Evolutionary conservation across 768 basidiomycete genomes (phyloP).

Genomic region (Favolaschia claudopus): DNA sequence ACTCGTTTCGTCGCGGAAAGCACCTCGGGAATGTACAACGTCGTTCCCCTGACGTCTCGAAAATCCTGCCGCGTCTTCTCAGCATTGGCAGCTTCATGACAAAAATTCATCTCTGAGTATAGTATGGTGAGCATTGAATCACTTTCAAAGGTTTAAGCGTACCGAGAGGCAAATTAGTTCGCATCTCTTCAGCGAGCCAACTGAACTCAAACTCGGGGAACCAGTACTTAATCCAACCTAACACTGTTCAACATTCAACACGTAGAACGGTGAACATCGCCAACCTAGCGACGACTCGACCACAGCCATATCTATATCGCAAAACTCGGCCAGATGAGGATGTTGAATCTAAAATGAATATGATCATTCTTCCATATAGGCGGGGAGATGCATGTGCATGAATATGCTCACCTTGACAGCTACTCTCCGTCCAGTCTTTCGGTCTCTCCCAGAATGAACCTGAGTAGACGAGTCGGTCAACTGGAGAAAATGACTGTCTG

Average conservation of each 20-base stretch:
- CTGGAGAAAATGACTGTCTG: neutral
- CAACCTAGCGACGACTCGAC: conserved; percentile 75
- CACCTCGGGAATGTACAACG: conserved; percentile 89
- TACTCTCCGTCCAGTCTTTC: conserved; percentile 73
- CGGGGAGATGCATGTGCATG: conserved; percentile 22
- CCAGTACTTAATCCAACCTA: conserved; percentile 87
- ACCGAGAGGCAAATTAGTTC: conserved; percentile 58
- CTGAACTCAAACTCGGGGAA: conserved; percentile 97
- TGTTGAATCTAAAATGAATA: conserved; percentile 73
- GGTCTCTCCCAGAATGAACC: conserved; percentile 85
- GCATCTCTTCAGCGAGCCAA: conserved; percentile 97
- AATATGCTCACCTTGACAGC: conserved; percentile 97
- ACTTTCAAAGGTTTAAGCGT: neutral
- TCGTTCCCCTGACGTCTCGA: conserved; percentile 66
- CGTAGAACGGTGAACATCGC: conserved; percentile 20
- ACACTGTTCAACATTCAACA: conserved; percentile 9
- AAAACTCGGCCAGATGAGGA: conserved; percentile 92
- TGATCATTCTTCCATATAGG: conserved; percentile 19
- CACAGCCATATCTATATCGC: conserved; percentile 89
- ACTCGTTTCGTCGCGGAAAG: conserved; percentile 84
- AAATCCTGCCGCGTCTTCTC: conserved; percentile 77
- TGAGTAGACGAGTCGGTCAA: neutral
- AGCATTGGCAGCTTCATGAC: conserved; percentile 89
- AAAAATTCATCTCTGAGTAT: conserved; percentile 95
- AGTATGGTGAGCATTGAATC: conserved; percentile 35